Percentiles rank a stretch among this genome's conserved stretches.
These are phyloP conservation scores for Adenanthera pavonina DNA, from an alignment of 306 rosid genomes.

Conservation along the genomic window DNA sequence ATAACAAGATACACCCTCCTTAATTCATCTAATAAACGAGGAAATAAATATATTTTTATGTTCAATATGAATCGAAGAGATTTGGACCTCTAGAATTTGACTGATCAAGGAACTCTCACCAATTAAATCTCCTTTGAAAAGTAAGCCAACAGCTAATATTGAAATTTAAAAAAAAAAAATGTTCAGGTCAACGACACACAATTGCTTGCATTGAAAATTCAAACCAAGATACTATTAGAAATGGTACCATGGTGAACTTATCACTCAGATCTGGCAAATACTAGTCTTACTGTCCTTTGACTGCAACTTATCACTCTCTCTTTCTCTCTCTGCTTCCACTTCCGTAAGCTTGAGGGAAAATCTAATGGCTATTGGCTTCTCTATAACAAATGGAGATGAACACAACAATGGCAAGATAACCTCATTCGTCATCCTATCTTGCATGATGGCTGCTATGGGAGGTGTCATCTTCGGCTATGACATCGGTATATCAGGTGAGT, in stretches of 20 bases:
- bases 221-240: background rate
- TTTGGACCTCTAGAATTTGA: background rate
- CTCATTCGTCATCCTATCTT: slow-evolving; percentile 43
- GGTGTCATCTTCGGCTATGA: slow-evolving; percentile 54
- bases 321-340: slow-evolving; percentile 13
- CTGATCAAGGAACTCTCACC: background rate
- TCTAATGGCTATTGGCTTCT: slow-evolving; percentile 34
- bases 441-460: slow-evolving; percentile 58
- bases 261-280: slow-evolving; percentile 9
- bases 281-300: background rate
- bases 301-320: slow-evolving; percentile 14
- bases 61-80: background rate
- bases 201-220: slow-evolving; percentile 26
- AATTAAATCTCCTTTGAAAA: background rate
- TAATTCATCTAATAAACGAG: background rate
- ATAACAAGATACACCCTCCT: background rate
- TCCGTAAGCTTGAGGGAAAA: slow-evolving; percentile 9
- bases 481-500: slow-evolving; percentile 50
- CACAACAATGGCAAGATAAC: slow-evolving; percentile 39
- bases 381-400: slow-evolving; percentile 34
- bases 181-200: background rate
- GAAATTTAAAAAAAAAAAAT: background rate
- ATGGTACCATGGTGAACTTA: background rate
- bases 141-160: background rate
- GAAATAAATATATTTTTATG: background rate